A percentile compares a stretch with the other conserved stretches of the same genome.
Evolutionary conservation across 179 eudicot genomes (phyloP).

Genomic region (Carnegiea gigantea): DNA sequence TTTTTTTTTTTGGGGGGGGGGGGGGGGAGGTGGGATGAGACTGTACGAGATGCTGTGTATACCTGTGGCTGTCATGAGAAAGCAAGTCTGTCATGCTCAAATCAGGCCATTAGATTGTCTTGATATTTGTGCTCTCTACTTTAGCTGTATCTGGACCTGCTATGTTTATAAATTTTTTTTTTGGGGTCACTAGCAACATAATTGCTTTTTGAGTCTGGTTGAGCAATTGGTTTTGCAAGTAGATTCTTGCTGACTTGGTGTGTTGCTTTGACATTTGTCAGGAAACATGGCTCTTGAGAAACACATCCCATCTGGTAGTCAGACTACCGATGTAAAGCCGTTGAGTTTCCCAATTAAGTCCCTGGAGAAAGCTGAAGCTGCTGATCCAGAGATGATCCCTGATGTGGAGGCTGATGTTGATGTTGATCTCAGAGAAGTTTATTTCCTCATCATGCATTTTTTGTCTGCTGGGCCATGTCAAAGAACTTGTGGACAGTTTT

Average conservation of each 20-base stretch:
- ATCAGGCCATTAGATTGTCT: background rate
- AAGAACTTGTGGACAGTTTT: conserved; percentile 89
- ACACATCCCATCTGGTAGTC: conserved; percentile 47
- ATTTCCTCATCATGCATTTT: conserved; percentile 95
- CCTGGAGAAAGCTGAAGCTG: conserved; percentile 46
- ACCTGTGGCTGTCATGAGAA: background rate
- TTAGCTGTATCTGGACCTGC: background rate
- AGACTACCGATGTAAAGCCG: conserved; percentile 48
- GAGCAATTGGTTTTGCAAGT: background rate
- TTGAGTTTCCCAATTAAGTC: conserved; percentile 54
- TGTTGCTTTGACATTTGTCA: conserved; percentile 28
- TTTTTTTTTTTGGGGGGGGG: background rate
- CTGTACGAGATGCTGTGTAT: background rate
- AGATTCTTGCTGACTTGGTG: conserved; percentile 17
- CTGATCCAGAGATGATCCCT: conserved; percentile 37
- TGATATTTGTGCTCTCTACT: conserved; percentile 2
- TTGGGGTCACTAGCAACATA: too few species aligned
- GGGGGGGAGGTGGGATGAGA: background rate
- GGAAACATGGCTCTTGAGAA: conserved; percentile 81
- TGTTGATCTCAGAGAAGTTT: conserved; percentile 77
- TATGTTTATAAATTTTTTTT: too few species aligned
- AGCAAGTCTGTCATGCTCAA: background rate
- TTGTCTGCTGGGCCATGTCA: conserved; percentile 92
- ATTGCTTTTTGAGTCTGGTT: background rate
- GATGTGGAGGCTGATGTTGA: conserved; percentile 55